Evolutionary conservation across 106 monocot species (phyloP).

Genomic region (Phalaenopsis aphrodite): DNA sequence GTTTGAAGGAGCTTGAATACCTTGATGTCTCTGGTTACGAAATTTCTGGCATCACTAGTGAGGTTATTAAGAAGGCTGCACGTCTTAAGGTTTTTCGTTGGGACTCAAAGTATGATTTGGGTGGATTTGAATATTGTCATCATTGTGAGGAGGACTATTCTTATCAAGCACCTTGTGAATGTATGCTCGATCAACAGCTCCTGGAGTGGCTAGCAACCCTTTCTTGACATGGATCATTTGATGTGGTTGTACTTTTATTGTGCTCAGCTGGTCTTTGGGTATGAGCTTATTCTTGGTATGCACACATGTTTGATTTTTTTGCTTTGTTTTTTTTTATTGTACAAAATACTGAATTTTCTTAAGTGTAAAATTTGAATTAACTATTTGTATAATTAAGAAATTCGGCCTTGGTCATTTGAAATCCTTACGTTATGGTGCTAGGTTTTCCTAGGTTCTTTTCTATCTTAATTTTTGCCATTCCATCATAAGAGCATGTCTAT

Average conservation of each 20-base stretch:
- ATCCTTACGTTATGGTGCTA: neutral
- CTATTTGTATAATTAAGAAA: neutral
- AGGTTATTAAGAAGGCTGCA: constrained; percentile 49
- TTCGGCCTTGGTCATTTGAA: neutral
- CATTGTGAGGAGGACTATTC: constrained; percentile 17
- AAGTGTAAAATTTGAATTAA: neutral
- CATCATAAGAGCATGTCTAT: neutral
- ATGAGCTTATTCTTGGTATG: neutral
- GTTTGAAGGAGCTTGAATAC: constrained; percentile 45
- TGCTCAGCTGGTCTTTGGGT: neutral
- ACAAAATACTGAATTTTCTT: neutral
- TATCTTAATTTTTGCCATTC: neutral
- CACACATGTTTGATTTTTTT: neutral
- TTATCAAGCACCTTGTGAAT: constrained; percentile 15
- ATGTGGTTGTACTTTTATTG: neutral
- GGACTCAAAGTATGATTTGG: constrained; percentile 35
- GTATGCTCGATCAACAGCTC: constrained; percentile 13
- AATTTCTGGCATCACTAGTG: constrained; percentile 27
- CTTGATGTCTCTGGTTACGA: constrained; percentile 59
- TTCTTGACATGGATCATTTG: constrained; percentile 9
- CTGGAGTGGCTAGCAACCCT: constrained; percentile 25
- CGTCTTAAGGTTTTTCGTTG: constrained; percentile 52
- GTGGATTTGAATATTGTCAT: constrained; percentile 36
- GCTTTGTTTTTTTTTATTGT: neutral
- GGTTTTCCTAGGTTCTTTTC: neutral